Evolutionary conservation across 257 asterid species (phyloP), one percentile per base, ranked within the genome.

Genomic region (Mentha longifolia): DNA sequence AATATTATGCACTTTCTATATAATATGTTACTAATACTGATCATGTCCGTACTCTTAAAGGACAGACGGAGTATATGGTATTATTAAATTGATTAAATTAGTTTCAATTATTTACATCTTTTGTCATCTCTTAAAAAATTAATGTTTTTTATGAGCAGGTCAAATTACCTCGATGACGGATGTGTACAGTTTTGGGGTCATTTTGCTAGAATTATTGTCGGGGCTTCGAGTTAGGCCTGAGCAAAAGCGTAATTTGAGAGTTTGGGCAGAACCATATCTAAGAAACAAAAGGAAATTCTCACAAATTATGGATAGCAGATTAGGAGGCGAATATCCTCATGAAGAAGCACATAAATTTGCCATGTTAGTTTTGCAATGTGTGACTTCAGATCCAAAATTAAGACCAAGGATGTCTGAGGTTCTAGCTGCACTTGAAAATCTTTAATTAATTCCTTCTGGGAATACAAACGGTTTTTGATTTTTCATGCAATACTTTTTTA

Each of bases 391-490:
- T 3, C 63, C 70, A 2, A 17, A 17, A 11, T 11, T 0, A 20
- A 76, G 80, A 55, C 80, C 80, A 55, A 3, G 50, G 2, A 75
- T 67, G 79, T 33, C 65, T 7, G 70, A 75, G 49, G 70, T 75
- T 39, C 42, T 69, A 43, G 72, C 15, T 14, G 35, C 35, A 31
- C 35, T 31, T 5, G 35, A 31, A n/a, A n/a, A n/a, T n/a, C n/a
- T n/a, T n/a, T n/a, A n/a, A n/a, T n/a, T n/a, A n/a, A n/a, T n/a
- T n/a, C n/a, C n/a, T n/a, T n/a, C n/a, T n/a, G n/a, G n/a, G n/a
- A n/a, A n/a, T n/a, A n/a, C n/a, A n/a, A n/a, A n/a, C n/a, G n/a
- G n/a, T n/a, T n/a, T n/a, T n/a, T n/a, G n/a, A n/a, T n/a, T n/a
- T n/a, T n/a, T n/a, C n/a, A n/a, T n/a, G n/a, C n/a, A n/a, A n/a